These are phyloP conservation scores for Chlamydomonas schloesseri DNA, from an alignment of 139 green algal species.

Conservation along the genomic window DNA sequence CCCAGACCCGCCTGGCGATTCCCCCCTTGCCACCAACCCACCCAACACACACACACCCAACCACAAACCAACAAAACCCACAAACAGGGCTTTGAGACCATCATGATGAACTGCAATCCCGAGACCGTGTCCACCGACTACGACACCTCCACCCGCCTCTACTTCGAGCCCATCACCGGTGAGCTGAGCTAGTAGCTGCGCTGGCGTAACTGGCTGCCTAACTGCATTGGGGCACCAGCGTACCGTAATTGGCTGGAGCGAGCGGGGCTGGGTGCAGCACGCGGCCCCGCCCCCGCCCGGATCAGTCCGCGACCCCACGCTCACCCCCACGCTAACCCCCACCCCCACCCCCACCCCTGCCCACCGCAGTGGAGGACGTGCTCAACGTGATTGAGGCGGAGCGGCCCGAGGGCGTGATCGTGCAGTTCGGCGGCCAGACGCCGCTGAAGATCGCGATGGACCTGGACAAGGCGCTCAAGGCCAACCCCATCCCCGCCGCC, in stretches of 20 bases:
- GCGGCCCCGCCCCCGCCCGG: too few species aligned
- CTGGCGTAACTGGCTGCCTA: background rate
- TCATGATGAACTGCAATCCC: conserved; percentile 99
- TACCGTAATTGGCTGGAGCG: too few species aligned
- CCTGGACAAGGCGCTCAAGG: conserved; percentile 83
- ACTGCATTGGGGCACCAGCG: too few species aligned
- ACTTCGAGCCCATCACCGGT: conserved; percentile 98
- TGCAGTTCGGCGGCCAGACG: conserved; percentile 99
- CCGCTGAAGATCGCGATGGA: conserved; percentile 87
- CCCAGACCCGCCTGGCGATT: too few species aligned
- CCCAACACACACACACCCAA: too few species aligned
- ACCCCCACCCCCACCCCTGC: background rate
- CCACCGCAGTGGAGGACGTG: conserved; percentile 89
- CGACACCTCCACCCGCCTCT: conserved; percentile 97
- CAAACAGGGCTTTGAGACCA: conserved; percentile 94
- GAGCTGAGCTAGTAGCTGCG: background rate
- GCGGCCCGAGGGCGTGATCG: conserved; percentile 98
- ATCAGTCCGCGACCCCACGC: too few species aligned
- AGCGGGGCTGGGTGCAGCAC: too few species aligned
- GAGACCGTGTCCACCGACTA: conserved; percentile 99
- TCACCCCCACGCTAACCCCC: too few species aligned
- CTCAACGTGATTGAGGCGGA: conserved; percentile 98
- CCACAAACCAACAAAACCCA: too few species aligned
- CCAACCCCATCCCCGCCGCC: conserved; percentile 82
- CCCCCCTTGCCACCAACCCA: too few species aligned